Conservation (phyloP, 2,329 filamentous ascomycete species). For the Lachnum nothofagi region DNA sequence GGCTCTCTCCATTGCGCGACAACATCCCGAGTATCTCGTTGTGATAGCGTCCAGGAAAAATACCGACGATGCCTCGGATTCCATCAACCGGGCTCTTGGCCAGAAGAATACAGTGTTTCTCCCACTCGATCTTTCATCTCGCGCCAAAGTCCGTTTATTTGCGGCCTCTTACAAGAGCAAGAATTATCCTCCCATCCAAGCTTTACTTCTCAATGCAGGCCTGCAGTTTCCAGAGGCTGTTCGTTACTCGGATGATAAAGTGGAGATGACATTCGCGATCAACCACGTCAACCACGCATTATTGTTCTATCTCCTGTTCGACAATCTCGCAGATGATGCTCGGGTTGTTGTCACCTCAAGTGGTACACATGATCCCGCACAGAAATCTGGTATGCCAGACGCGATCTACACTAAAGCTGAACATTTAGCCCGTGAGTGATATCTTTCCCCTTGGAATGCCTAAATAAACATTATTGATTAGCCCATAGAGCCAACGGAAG, state of each 20-base stretch:
- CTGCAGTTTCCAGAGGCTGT: slow-evolving; percentile 39
- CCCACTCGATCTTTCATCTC: slow-evolving; percentile 40
- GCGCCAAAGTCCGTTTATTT: slow-evolving; percentile 39
- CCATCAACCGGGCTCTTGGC: slow-evolving; percentile 39
- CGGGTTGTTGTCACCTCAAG: slow-evolving; percentile 43
- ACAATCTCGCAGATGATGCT: slow-evolving; percentile 36
- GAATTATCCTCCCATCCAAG: slow-evolving; percentile 38
- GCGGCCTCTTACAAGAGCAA: slow-evolving; percentile 34
- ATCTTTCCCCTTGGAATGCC: too few species aligned
- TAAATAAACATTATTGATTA: too few species aligned
- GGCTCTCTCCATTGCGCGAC: slow-evolving; percentile 37
- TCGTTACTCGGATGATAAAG: slow-evolving; percentile 36
- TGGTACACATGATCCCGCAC: slow-evolving; percentile 44
- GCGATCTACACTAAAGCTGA: slow-evolving; percentile 41
- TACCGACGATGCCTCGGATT: slow-evolving; percentile 35
- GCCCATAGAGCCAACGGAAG: too few species aligned
- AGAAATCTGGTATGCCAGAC: slow-evolving; percentile 39
- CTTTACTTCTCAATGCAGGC: slow-evolving; percentile 45
- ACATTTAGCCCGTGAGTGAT: slow-evolving; percentile 40
- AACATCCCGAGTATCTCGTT: slow-evolving; percentile 38
- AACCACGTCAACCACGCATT: slow-evolving; percentile 48
- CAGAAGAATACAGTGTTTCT: slow-evolving; percentile 40
- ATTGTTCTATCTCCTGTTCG: slow-evolving; percentile 43
- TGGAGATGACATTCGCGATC: slow-evolving; percentile 46
- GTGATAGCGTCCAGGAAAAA: slow-evolving; percentile 43